Conservation (phyloP, 495 filamentous ascomycete genomes). For the Podospora tetraspora region DNA sequence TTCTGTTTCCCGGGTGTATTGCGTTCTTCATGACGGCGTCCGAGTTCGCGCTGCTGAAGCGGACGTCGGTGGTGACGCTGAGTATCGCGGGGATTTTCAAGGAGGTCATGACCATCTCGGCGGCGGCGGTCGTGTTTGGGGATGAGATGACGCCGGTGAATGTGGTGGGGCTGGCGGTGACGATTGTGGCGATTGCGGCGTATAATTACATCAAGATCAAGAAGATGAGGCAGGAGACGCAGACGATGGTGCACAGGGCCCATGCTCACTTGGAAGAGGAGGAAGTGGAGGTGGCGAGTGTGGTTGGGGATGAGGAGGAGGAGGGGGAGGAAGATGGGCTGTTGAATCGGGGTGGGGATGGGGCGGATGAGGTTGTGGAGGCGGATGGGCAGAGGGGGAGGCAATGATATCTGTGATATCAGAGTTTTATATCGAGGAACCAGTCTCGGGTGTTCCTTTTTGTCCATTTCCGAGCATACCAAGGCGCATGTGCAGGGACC, state of each 20-base stretch:
- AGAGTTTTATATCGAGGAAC: not conserved
- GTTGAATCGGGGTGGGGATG: not conserved
- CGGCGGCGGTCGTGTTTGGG: constrained; percentile 81
- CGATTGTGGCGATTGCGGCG: constrained; percentile 73
- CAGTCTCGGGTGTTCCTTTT: not conserved
- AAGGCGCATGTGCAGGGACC: not conserved
- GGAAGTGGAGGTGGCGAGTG: not conserved
- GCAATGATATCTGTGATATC: not conserved
- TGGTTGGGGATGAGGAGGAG: not conserved
- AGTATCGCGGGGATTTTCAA: constrained; percentile 99
- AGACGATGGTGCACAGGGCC: constrained; percentile 36
- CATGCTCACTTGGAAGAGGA: constrained; percentile 10
- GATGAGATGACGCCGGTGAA: constrained; percentile 89
- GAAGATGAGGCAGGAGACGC: constrained; percentile 76
- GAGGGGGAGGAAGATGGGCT: not conserved
- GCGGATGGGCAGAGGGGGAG: not conserved
- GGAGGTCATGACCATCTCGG: constrained; percentile 93
- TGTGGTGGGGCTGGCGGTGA: constrained; percentile 78
- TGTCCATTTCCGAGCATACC: not conserved
- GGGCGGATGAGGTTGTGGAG: not conserved
- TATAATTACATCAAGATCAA: constrained; percentile 95
- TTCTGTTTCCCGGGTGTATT: constrained; percentile 85
- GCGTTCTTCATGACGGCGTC: constrained; percentile 96
- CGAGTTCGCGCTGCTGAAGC: constrained; percentile 92
- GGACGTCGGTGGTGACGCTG: constrained; percentile 91